phyloP scores from a whole-genome alignment of 129 eudicot genomes.

The Kitagawia praeruptora region DNA sequence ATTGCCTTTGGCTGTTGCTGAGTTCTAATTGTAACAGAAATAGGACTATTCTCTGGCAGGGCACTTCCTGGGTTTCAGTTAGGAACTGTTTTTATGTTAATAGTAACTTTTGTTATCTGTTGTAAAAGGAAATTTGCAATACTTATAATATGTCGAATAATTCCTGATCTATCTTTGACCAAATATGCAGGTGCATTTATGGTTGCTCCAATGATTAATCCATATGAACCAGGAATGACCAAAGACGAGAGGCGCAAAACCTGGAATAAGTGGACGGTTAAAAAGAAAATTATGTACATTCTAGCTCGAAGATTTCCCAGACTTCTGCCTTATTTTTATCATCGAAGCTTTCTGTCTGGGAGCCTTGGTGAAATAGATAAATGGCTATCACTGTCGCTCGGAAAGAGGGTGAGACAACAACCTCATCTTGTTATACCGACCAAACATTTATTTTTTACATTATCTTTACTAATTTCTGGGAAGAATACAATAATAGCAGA shows the following conservation, averaged over 20 bases:
- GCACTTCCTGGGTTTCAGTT: background rate
- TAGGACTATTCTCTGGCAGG: background rate
- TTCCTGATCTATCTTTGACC: slow-evolving; percentile 12
- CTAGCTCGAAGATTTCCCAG: slow-evolving; percentile 66
- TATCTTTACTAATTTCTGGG: background rate
- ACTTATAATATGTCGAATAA: background rate
- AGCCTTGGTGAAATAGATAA: slow-evolving; percentile 62
- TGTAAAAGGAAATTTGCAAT: background rate
- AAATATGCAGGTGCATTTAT: slow-evolving; percentile 66
- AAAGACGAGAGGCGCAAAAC: slow-evolving; percentile 58
- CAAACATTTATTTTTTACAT: background rate
- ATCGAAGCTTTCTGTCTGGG: slow-evolving; percentile 76
- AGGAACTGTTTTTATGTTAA: background rate
- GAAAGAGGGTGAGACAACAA: slow-evolving; percentile 52
- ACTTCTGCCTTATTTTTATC: slow-evolving; percentile 60
- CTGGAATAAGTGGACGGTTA: slow-evolving; percentile 66
- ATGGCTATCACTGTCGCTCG: slow-evolving; percentile 68
- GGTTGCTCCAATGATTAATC: slow-evolving; percentile 87
- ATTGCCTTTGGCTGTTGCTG: background rate
- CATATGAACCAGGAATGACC: slow-evolving; percentile 75
- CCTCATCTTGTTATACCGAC: background rate
- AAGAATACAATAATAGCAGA: background rate
- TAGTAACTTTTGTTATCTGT: background rate
- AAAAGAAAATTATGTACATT: slow-evolving; percentile 54
- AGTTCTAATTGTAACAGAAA: background rate